Evolutionary conservation across 371 early-diverging fungal species (phyloP).

Genomic region (Apophysomyces ossiformis): DNA sequence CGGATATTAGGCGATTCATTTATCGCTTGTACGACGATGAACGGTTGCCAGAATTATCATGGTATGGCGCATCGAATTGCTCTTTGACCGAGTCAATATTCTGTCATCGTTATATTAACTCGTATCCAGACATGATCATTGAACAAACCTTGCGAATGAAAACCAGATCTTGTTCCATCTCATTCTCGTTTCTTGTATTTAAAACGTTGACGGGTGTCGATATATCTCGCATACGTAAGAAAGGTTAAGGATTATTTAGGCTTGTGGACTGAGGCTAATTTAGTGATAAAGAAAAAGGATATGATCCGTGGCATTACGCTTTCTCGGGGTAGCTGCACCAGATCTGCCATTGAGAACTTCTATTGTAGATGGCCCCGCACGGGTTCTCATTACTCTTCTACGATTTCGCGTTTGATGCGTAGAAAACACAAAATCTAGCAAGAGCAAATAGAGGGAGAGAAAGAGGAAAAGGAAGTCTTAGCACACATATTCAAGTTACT

Average conservation of each 20-base stretch:
- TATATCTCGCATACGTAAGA: slow-evolving; percentile 5
- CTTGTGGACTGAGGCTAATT: not conserved
- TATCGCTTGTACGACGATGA: not conserved
- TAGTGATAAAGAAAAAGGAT: not conserved
- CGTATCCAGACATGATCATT: too few relatives aligned
- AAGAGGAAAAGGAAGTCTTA: not conserved
- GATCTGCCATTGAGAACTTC: not conserved
- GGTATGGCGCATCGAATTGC: not conserved
- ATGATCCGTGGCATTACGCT: slow-evolving; percentile 1
- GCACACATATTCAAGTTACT: not conserved
- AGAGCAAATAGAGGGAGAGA: too few relatives aligned
- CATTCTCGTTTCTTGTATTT: not conserved
- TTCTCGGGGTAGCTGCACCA: not conserved
- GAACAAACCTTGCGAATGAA: slow-evolving; percentile 1
- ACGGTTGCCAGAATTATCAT: not conserved
- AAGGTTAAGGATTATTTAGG: not conserved
- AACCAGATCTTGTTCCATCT: not conserved
- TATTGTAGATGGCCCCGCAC: slow-evolving; percentile 50
- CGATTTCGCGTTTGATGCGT: slow-evolving; percentile 28
- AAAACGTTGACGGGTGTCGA: not conserved
- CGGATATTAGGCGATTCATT: not conserved
- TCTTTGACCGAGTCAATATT: not conserved
- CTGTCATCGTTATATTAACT: not conserved
- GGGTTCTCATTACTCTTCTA: slow-evolving; percentile 27
- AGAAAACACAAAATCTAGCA: slow-evolving; percentile 12